phyloP scores from a whole-genome alignment of 2,329 filamentous ascomycete genomes.

The Colletotrichum cordylinicola region DNA sequence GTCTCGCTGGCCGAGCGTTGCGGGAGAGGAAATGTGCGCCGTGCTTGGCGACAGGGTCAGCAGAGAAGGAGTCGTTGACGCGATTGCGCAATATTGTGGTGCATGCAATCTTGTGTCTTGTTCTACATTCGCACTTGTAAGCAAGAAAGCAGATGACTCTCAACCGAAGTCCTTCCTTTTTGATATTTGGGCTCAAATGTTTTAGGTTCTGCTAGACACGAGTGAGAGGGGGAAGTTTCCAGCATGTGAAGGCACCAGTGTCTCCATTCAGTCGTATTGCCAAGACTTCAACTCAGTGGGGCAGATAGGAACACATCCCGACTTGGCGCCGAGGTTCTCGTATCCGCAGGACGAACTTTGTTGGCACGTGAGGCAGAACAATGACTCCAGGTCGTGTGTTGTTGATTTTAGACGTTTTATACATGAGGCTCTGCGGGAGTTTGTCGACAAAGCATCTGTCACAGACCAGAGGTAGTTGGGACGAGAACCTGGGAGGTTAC shows the following conservation, averaged over 20 bases:
- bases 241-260: not conserved
- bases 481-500: not conserved
- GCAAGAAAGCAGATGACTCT: no score
- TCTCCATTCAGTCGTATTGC: not conserved
- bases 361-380: not conserved
- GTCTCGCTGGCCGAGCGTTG: not conserved
- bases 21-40: not conserved
- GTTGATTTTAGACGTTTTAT: no score
- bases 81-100: not conserved
- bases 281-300: not conserved
- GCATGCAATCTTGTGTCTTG: not conserved
- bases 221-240: not conserved
- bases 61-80: not conserved
- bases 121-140: not conserved
- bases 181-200: not conserved
- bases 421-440: not conserved
- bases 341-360: not conserved
- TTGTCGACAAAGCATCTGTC: not conserved
- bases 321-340: not conserved
- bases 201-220: not conserved
- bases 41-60: not conserved
- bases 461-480: rapidly evolving
- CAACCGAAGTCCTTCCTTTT: not conserved
- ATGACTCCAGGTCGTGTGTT: not conserved
- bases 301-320: not conserved